Percentiles rank a stretch among this genome's conserved stretches.
Conservation (phyloP, 108 stramenopile genomes). For the Seminavis robusta region DNA sequence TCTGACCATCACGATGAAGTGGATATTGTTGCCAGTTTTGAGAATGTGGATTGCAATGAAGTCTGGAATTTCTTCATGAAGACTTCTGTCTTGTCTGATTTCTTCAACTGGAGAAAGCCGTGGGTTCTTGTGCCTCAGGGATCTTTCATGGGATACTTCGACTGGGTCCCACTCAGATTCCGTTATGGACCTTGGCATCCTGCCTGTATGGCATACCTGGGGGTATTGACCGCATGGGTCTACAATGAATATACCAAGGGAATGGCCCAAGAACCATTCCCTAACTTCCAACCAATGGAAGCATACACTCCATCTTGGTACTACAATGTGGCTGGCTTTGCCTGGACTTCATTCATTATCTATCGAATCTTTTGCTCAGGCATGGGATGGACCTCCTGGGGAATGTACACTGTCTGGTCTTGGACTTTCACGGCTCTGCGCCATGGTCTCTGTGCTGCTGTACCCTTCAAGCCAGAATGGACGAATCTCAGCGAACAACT, state of each 20-base stretch:
- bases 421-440: slow-evolving; percentile 60
- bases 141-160: slow-evolving; percentile 64
- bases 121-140: slow-evolving; percentile 58
- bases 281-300: no score
- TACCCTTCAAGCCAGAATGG: slow-evolving; percentile 41
- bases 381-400: slow-evolving; percentile 30
- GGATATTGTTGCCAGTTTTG: no score
- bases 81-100: no score
- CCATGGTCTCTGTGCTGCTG: slow-evolving; percentile 45
- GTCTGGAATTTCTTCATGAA: no score
- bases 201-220: no score
- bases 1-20: no score
- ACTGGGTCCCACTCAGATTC: slow-evolving; percentile 66
- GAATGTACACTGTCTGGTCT: slow-evolving; percentile 63
- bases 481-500: slow-evolving; percentile 37
- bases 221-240: no score
- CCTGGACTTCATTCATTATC: slow-evolving; percentile 43
- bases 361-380: slow-evolving; percentile 11
- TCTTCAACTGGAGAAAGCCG: slow-evolving; percentile 32
- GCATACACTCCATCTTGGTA: no score
- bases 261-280: no score
- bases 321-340: slow-evolving; percentile 24
- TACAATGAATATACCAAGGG: no score
- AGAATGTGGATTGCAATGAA: no score
- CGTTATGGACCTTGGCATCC: slow-evolving; percentile 64